phyloP scores from a whole-genome alignment of 768 basidiomycete genomes.

The Calvatia gigantea region DNA sequence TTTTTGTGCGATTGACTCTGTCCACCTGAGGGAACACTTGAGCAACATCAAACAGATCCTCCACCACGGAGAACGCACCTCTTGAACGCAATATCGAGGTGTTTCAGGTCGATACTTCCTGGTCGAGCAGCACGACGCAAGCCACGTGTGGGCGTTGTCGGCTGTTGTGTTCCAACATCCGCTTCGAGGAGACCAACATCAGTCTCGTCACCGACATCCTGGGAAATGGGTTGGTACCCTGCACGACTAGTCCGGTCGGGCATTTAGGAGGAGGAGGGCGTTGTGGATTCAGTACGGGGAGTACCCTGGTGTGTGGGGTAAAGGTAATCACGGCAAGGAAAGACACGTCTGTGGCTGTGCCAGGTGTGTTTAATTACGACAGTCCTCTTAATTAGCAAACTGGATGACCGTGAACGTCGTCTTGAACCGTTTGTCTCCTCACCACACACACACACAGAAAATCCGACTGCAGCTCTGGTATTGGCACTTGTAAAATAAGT shows the following conservation, averaged over 20 bases:
- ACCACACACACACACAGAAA: too few species aligned
- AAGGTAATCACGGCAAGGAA: constrained; percentile 5
- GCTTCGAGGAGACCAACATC: constrained; percentile 30
- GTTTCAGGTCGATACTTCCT: constrained; percentile 74
- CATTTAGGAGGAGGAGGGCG: background rate
- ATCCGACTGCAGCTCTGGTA: too few species aligned
- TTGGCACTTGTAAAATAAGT: too few species aligned
- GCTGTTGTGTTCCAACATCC: constrained; percentile 14
- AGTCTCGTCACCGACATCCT: constrained; percentile 37
- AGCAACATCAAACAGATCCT: background rate
- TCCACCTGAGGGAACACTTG: constrained; percentile 53
- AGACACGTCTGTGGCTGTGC: constrained; percentile 12
- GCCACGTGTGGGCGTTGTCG: constrained; percentile 23
- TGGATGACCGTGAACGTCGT: background rate
- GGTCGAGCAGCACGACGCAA: constrained; percentile 40
- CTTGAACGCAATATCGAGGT: constrained; percentile 82
- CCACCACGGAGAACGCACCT: constrained; percentile 35
- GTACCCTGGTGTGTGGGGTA: background rate
- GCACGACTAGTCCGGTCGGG: constrained; percentile 15
- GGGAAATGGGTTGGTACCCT: constrained; percentile 46
- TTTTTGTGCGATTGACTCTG: constrained; percentile 81
- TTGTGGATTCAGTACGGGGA: background rate
- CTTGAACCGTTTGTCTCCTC: too few species aligned
- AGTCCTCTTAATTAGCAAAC: background rate
- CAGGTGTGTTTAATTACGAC: background rate